Percentiles rank a stretch among this genome's conserved stretches.
phyloP scores from a whole-genome alignment of 1,139 yeast species.

The Yamadazyma dushanensis region DNA sequence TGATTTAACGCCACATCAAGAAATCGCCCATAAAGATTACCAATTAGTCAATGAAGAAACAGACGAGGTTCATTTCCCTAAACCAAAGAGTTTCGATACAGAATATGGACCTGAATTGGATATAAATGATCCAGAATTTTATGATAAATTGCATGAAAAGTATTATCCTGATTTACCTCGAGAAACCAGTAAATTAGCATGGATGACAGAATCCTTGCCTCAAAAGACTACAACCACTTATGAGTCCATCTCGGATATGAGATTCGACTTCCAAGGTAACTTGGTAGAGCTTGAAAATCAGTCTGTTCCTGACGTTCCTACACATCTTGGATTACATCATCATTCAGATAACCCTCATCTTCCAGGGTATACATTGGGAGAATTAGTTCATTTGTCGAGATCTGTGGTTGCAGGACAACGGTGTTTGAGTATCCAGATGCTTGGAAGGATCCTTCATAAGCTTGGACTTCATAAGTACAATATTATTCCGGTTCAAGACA shows the following conservation, averaged over 20 bases:
- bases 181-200: conserved; percentile 78
- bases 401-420: conserved; percentile 85
- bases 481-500: conserved; percentile 41
- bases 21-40: conserved; percentile 44
- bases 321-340: conserved; percentile 80
- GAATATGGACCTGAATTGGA: conserved; percentile 43
- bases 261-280: conserved; percentile 88
- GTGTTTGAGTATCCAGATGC: conserved; percentile 78
- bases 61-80: conserved; percentile 60
- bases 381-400: conserved; percentile 75
- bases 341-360: conserved; percentile 86
- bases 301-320: conserved; percentile 32
- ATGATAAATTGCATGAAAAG: conserved; percentile 75
- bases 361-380: conserved; percentile 90
- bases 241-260: conserved; percentile 64
- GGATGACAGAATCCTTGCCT: conserved; percentile 79
- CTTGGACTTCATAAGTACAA: conserved; percentile 65
- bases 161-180: conserved; percentile 88
- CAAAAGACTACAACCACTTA: conserved; percentile 46
- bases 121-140: conserved; percentile 73
- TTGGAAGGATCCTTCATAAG: conserved; percentile 85
- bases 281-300: conserved; percentile 45
- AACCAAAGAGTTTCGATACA: conserved; percentile 30
- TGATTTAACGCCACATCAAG: conserved; percentile 27
- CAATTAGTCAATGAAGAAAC: conserved; percentile 31